Base-by-base conservation (phyloP, 805 yeast species). In the Dipodascopsis uninucleata region DNA sequence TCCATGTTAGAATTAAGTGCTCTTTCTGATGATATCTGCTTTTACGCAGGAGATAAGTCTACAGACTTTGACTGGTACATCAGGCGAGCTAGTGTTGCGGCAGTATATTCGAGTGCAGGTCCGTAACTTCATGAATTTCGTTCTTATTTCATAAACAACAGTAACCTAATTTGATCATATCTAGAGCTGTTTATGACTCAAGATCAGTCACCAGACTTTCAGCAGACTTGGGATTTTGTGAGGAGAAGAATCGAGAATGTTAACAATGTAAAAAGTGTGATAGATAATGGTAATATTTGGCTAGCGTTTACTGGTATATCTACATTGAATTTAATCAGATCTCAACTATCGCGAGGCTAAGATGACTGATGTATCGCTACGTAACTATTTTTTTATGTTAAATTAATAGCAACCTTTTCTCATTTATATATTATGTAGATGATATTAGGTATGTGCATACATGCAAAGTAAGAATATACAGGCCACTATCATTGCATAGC, bases 61-160 rank as follows among this genome's bases (percentile, higher is more conserved):
- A 79, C 68, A 16, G 96, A 87, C 63, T 81, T 84, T 61, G 82
- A 86, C 3, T 90, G 98, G 98, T 90, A 90, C 64, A 71, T 94
- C n/a, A 85, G 88, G 60, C 71, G 98, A 53, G 68, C 82, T 12
- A 75, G 84, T 6, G 61, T 90, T 12, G 75, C 85, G 20, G 71
- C 83, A 1, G 74, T 83, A 1, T 86, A 85, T 62, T 83, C 84
- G 2, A 76, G 82, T 29, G 49, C 61, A 2, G 56, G 56, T 52
- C 29, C 16, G 44, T 24, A n/a, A n/a, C n/a, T n/a, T n/a, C n/a
- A n/a, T n/a, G n/a, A n/a, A n/a, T n/a, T n/a, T n/a, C 8, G 3
- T 26, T 9, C 32, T 22, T 18, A 7, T 21, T 33, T 7, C 22
- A n/a, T n/a, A n/a, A n/a, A n/a, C n/a, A n/a, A n/a, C n/a, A 31